A percentile compares a stretch with the other conserved stretches of the same genome.
Conservation (phyloP, 495 filamentous ascomycete species). For the Aspergillus panamensis region DNA sequence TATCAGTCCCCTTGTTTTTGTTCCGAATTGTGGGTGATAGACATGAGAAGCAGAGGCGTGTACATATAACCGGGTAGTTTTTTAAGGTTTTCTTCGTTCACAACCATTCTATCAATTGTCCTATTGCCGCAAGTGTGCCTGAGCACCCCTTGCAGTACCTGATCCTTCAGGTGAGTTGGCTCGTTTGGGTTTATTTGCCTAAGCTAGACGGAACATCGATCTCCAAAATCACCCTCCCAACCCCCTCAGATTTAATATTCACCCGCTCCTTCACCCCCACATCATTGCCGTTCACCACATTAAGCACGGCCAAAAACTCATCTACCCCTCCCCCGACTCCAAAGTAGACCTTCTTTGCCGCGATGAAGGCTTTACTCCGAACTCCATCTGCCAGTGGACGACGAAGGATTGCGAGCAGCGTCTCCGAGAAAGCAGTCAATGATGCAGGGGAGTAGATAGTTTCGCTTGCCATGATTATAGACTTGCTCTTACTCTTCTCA, state of each 20-base stretch:
- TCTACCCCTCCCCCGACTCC: conserved; percentile 92
- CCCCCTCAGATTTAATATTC: conserved; percentile 51
- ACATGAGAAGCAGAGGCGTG: conserved; percentile 28
- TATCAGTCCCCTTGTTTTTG: conserved; percentile 16
- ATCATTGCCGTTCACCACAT: conserved; percentile 51
- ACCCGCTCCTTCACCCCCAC: conserved; percentile 59
- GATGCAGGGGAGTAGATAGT: conserved; percentile 90
- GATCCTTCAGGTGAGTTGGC: neutral
- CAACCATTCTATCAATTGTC: neutral
- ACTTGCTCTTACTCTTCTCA: conserved; percentile 17
- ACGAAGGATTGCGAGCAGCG: conserved; percentile 61
- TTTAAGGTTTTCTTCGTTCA: conserved; percentile 6
- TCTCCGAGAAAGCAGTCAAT: conserved; percentile 67
- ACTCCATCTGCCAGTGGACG: conserved; percentile 37
- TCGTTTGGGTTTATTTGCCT: conserved; percentile 2
- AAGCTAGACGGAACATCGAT: conserved; percentile 18
- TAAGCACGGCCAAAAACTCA: conserved; percentile 70
- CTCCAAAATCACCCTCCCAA: conserved; percentile 47
- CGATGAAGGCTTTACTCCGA: conserved; percentile 66
- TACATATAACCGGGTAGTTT: conserved; percentile 38
- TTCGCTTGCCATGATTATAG: conserved; percentile 77
- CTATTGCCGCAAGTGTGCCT: too few relatives aligned
- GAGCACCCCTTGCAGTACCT: too few relatives aligned
- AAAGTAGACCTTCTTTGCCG: conserved; percentile 92
- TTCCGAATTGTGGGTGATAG: conserved; percentile 25